Evolutionary conservation across 2,329 filamentous ascomycete genomes (phyloP).

Genomic region (Claviceps digitariae): DNA sequence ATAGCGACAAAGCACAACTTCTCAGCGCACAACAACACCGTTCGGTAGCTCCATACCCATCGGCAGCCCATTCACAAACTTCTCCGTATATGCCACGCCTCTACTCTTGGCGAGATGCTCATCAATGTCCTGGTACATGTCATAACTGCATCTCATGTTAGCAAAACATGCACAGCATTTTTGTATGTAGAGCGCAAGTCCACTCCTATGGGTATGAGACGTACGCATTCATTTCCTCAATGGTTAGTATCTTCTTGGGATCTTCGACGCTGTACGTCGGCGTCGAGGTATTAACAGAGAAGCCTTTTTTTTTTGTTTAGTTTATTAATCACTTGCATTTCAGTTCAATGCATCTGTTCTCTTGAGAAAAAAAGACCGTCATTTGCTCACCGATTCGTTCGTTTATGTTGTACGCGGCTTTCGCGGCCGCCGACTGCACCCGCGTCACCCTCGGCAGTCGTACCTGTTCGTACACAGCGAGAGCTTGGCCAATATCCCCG

Average conservation of each 20-base stretch:
- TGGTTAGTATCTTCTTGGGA: constrained; percentile 47
- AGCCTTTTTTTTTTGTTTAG: constrained; percentile 26
- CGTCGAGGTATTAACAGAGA: constrained; percentile 45
- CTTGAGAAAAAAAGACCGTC: too few relatives aligned
- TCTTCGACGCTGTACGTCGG: constrained; percentile 49
- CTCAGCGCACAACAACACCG: constrained; percentile 18
- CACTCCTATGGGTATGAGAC: constrained; percentile 14
- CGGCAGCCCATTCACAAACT: constrained; percentile 30
- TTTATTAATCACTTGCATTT: too few relatives aligned
- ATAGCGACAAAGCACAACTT: too few relatives aligned
- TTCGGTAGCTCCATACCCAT: constrained; percentile 35
- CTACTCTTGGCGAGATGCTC: constrained; percentile 27
- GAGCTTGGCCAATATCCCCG: constrained; percentile 32
- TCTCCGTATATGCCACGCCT: constrained; percentile 21
- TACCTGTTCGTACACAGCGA: constrained; percentile 38
- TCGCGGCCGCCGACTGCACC: constrained; percentile 43
- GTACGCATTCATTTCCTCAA: constrained; percentile 56
- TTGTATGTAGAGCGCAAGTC: too few relatives aligned
- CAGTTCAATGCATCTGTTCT: too few relatives aligned
- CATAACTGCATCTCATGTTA: constrained; percentile 27
- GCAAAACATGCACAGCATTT: too few relatives aligned
- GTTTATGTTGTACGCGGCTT: constrained; percentile 47
- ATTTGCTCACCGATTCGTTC: constrained; percentile 40
- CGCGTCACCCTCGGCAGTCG: constrained; percentile 40
- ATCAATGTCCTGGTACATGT: constrained; percentile 44